Conservation (phyloP, 2,329 filamentous ascomycete genomes). For the Aspergillus oerlinghausenensis region DNA sequence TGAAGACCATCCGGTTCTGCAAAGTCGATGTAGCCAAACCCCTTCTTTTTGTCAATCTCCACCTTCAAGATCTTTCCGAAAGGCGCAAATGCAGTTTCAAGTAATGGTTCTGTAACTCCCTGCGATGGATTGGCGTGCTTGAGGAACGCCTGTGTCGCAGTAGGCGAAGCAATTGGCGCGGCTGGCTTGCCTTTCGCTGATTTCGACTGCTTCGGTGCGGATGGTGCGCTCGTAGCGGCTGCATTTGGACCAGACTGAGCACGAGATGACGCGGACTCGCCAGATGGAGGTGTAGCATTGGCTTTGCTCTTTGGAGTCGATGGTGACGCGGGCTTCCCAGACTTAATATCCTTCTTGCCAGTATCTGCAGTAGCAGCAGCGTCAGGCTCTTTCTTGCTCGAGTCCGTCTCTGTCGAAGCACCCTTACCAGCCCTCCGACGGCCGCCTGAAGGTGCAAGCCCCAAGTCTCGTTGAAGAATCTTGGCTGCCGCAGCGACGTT, state of each 20-base stretch:
- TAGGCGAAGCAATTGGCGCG: constrained; percentile 17
- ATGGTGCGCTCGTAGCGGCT: constrained; percentile 12
- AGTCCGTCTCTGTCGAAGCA: constrained; percentile 19
- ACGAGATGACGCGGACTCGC: constrained; percentile 19
- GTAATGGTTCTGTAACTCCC: constrained; percentile 77
- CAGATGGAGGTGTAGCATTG: constrained; percentile 18
- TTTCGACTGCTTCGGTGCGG: constrained; percentile 22
- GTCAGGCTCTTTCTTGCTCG: constrained; percentile 19
- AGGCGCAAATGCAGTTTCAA: constrained; percentile 67
- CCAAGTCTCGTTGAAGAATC: constrained; percentile 60
- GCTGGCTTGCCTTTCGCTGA: constrained; percentile 26
- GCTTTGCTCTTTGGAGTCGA: constrained; percentile 13
- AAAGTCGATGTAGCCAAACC: constrained; percentile 91
- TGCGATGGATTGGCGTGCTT: constrained; percentile 86
- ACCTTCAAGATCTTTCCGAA: constrained; percentile 75
- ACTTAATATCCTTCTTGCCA: constrained; percentile 23
- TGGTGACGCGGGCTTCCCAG: constrained; percentile 14
- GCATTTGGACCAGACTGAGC: constrained; percentile 11
- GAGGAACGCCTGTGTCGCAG: constrained; percentile 57
- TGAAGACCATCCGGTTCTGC: constrained; percentile 65
- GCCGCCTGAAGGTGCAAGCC: constrained; percentile 46
- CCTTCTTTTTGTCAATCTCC: constrained; percentile 92
- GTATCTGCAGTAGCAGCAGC: constrained; percentile 9
- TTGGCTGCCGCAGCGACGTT: constrained; percentile 51
- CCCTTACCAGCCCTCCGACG: constrained; percentile 37